Conservation (phyloP, 805 yeast genomes). For the Candida oleophila region DNA sequence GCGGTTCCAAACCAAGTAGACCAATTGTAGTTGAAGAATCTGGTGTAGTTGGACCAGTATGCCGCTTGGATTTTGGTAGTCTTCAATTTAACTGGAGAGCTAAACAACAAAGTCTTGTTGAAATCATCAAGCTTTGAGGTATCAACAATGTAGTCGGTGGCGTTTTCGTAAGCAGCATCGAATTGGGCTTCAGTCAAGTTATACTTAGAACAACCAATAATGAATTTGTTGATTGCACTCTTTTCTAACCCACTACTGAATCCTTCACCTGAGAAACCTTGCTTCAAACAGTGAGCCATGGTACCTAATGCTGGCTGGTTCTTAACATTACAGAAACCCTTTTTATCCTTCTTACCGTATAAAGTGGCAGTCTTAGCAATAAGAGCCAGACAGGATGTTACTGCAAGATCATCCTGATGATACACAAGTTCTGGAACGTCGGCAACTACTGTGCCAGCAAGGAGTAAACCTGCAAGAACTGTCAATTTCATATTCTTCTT, state of each 20-base stretch:
- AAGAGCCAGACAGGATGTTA: conserved; percentile 23
- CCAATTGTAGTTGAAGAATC: conserved; percentile 37
- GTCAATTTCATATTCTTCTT: neutral
- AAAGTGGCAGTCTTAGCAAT: conserved; percentile 24
- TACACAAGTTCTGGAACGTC: conserved; percentile 12
- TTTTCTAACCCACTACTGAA: conserved; percentile 5
- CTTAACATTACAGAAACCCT: conserved; percentile 31
- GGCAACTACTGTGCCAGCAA: neutral
- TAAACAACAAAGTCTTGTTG: conserved; percentile 24
- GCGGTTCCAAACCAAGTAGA: conserved; percentile 34
- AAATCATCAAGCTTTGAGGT: conserved; percentile 22
- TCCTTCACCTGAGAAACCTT: no score
- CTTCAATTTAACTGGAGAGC: conserved; percentile 35
- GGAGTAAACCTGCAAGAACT: neutral
- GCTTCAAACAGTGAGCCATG: conserved; percentile 34
- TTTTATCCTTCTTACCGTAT: conserved; percentile 22
- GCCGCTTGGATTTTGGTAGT: conserved; percentile 25
- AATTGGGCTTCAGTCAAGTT: conserved; percentile 30
- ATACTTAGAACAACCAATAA: conserved; percentile 22
- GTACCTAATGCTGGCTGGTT: conserved; percentile 40
- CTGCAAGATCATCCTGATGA: conserved; percentile 22
- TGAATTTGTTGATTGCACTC: conserved; percentile 21
- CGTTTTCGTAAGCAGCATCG: conserved; percentile 38
- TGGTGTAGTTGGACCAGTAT: conserved; percentile 24
- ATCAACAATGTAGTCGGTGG: conserved; percentile 38